Evolutionary conservation across 257 asterid genomes (phyloP).

Genomic region (Thymus mandschuricus): DNA sequence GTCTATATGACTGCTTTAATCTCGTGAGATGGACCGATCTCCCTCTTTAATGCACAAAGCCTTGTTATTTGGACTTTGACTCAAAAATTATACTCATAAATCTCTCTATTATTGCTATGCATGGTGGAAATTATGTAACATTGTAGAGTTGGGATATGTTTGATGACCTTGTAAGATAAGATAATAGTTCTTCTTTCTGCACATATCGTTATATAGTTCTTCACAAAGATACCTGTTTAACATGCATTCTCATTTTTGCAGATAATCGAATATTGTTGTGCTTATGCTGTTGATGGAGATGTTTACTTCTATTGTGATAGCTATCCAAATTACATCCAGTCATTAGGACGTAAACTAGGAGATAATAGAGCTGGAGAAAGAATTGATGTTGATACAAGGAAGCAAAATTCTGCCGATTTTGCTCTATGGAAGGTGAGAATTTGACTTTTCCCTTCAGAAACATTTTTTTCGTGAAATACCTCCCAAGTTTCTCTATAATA

Average conservation of each 20-base stretch:
- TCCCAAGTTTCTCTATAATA: not conserved
- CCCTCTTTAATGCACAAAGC: not conserved
- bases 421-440: constrained; percentile 84
- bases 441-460: not conserved
- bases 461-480: not conserved
- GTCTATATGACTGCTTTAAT: not conserved
- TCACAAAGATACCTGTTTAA: constrained; percentile 11
- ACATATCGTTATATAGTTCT: not conserved
- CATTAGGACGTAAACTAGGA: constrained; percentile 73
- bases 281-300: constrained; percentile 71
- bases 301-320: constrained; percentile 73
- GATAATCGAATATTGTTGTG: constrained; percentile 70
- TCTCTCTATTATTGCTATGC: not conserved
- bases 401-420: constrained; percentile 83
- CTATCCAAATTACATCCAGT: constrained; percentile 66
- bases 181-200: not conserved
- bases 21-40: not conserved
- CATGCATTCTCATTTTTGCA: constrained; percentile 29
- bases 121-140: constrained; percentile 23
- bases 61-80: constrained; percentile 23
- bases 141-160: not conserved
- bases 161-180: not conserved
- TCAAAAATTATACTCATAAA: constrained; percentile 16
- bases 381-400: constrained; percentile 75
- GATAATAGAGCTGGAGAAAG: constrained; percentile 75